phyloP scores from a whole-genome alignment of 306 rosid species.

The Castanospermum australe region DNA sequence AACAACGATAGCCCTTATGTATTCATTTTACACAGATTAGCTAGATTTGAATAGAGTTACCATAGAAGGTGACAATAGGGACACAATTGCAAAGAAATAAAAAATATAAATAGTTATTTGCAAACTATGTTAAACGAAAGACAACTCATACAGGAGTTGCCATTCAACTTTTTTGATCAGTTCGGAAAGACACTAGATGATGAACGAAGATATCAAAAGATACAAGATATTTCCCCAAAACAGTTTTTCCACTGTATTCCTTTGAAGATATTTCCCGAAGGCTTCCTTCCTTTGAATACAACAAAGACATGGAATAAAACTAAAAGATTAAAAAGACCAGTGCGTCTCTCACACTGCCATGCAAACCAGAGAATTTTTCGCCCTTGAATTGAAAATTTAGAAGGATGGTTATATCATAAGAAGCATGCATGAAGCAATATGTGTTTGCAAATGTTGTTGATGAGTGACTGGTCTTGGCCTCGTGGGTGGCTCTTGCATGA shows the following conservation, averaged over 20 bases:
- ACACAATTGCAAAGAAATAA: too few relatives aligned
- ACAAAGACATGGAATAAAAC: not conserved
- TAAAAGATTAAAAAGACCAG: not conserved
- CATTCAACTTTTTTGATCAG: too few relatives aligned
- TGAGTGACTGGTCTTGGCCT: not conserved
- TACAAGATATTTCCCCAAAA: not conserved
- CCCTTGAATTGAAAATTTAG: not conserved
- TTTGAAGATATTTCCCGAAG: not conserved
- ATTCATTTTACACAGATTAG: too few relatives aligned
- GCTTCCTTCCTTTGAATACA: not conserved
- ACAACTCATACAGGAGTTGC: too few relatives aligned
- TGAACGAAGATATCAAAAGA: too few relatives aligned
- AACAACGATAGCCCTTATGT: too few relatives aligned
- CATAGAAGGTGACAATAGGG: too few relatives aligned
- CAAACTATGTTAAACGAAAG: too few relatives aligned
- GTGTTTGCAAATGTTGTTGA: not conserved
- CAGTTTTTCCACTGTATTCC: not conserved
- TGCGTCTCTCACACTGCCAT: not conserved
- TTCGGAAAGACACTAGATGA: too few relatives aligned
- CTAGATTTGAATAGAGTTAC: too few relatives aligned
- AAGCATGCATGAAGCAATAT: not conserved
- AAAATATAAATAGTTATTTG: too few relatives aligned
- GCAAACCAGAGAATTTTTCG: not conserved
- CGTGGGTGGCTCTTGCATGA: not conserved
- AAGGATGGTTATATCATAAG: not conserved